Evolutionary conservation across 2,329 filamentous ascomycete genomes (phyloP).

Genomic region (Chaetomiaceae sp.): DNA sequence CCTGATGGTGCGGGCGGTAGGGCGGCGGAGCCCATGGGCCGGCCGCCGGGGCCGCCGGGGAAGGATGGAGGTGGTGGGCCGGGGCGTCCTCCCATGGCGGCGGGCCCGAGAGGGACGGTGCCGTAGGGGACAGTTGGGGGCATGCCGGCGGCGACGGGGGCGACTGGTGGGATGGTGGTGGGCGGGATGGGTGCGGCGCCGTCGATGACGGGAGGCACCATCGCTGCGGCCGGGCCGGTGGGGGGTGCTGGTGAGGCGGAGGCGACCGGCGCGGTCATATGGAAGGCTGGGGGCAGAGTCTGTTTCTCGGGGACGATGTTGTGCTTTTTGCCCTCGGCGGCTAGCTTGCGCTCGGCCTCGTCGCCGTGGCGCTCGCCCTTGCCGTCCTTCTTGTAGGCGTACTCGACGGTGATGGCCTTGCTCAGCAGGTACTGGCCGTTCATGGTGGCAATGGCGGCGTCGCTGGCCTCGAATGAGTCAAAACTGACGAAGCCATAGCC

Average conservation of each 20-base stretch:
- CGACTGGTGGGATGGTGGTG: slow-evolving; percentile 25
- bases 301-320: slow-evolving; percentile 82
- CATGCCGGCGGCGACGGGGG: slow-evolving; percentile 20
- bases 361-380: slow-evolving; percentile 96
- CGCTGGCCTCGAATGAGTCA: slow-evolving; percentile 86
- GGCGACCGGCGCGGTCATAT: slow-evolving; percentile 38
- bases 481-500: slow-evolving; percentile 96
- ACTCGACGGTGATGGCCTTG: slow-evolving; percentile 94
- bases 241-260: slow-evolving; percentile 24
- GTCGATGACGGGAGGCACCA: slow-evolving; percentile 16
- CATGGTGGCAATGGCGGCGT: slow-evolving; percentile 88
- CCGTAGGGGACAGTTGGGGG: slow-evolving; percentile 27
- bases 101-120: slow-evolving; percentile 19
- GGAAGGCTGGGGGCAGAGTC: slow-evolving; percentile 68
- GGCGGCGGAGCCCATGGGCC: neutral
- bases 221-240: slow-evolving; percentile 16
- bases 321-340: slow-evolving; percentile 87
- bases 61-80: slow-evolving; percentile 14
- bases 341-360: slow-evolving; percentile 85
- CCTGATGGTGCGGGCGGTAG: slow-evolving; percentile 48
- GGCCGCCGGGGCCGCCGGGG: slow-evolving; percentile 17
- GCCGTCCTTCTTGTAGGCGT: slow-evolving; percentile 98
- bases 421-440: slow-evolving; percentile 95
- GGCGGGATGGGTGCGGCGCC: slow-evolving; percentile 20
- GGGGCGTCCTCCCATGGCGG: slow-evolving; percentile 21